Conservation (phyloP, 306 rosid genomes). For the Urtica urens region DNA sequence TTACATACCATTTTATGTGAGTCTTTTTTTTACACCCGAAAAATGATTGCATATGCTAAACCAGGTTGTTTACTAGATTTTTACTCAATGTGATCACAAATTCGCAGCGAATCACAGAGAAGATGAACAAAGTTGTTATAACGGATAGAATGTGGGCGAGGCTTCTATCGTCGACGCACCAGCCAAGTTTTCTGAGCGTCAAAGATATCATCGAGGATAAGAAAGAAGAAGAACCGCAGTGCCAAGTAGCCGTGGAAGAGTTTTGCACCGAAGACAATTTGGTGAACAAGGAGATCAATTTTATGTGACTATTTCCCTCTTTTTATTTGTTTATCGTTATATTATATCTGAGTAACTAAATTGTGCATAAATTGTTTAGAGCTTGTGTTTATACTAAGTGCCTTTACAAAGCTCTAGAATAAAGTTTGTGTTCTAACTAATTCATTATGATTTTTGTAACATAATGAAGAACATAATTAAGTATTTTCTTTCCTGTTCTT, state of each 20-base stretch:
- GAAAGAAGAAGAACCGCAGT: slow-evolving; percentile 24
- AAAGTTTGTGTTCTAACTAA: background rate
- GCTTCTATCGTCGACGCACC: slow-evolving; percentile 86
- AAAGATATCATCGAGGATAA: slow-evolving; percentile 33
- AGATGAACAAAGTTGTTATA: slow-evolving; percentile 64
- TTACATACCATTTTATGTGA: slow-evolving; percentile 74
- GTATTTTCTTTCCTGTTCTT: too few species aligned
- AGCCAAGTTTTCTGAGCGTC: slow-evolving; percentile 61
- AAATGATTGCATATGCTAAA: too few species aligned
- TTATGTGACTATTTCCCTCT: background rate
- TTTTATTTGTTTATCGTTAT: background rate
- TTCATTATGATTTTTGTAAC: background rate
- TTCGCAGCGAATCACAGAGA: slow-evolving; percentile 68
- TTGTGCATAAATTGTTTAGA: background rate
- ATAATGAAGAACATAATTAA: background rate
- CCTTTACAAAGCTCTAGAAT: background rate
- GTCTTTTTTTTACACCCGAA: too few species aligned
- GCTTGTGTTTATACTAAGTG: background rate
- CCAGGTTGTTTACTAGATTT: too few species aligned
- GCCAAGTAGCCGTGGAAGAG: slow-evolving; percentile 11
- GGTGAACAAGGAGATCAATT: slow-evolving; percentile 17
- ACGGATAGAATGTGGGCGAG: slow-evolving; percentile 99
- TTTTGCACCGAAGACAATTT: slow-evolving; percentile 10
- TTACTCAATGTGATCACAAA: too few species aligned
- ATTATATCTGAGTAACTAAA: background rate